phyloP scores from a whole-genome alignment of 352 stramenopile species.

The Bremia lactucae region DNA sequence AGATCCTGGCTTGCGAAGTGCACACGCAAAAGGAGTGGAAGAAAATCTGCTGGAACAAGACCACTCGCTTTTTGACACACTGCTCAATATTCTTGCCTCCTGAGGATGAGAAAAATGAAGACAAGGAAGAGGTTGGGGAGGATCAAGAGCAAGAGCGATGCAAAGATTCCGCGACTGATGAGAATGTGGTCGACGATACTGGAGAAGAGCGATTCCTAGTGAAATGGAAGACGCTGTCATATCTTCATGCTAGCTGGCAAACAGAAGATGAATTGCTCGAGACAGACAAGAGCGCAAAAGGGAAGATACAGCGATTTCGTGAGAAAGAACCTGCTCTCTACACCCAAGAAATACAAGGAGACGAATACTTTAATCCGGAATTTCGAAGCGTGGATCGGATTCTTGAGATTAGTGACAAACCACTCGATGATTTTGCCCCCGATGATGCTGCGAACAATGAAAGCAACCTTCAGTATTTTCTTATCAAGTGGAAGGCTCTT shows the following conservation, averaged over 20 bases:
- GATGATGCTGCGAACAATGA: slow-evolving; percentile 30
- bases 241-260: slow-evolving; percentile 87
- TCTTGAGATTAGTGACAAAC: slow-evolving; percentile 72
- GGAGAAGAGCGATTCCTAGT: slow-evolving; percentile 81
- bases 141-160: slow-evolving; percentile 1
- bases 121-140: slow-evolving; percentile 4
- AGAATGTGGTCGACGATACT: slow-evolving; percentile 24
- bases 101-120: slow-evolving; percentile 26
- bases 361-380: slow-evolving; percentile 88
- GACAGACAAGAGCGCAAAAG: slow-evolving; percentile 76
- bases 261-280: slow-evolving; percentile 73
- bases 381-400: slow-evolving; percentile 85
- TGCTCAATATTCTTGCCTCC: slow-evolving; percentile 75
- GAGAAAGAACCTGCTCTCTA: slow-evolving; percentile 61
- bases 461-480: slow-evolving; percentile 84
- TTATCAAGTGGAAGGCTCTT: slow-evolving; percentile 98
- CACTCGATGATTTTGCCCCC: slow-evolving; percentile 53
- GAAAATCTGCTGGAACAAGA: slow-evolving; percentile 62
- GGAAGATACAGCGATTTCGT: slow-evolving; percentile 80
- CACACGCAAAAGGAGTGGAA: slow-evolving; percentile 75
- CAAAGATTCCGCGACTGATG: slow-evolving; percentile 2
- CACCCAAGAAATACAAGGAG: slow-evolving; percentile 39
- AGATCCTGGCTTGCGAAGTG: slow-evolving; percentile 63
- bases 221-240: slow-evolving; percentile 86
- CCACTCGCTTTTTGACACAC: slow-evolving; percentile 64